Percentiles rank a stretch among this genome's conserved stretches.
Evolutionary conservation across 2,329 filamentous ascomycete genomes (phyloP).

Genomic region (Rutstroemia sp.): DNA sequence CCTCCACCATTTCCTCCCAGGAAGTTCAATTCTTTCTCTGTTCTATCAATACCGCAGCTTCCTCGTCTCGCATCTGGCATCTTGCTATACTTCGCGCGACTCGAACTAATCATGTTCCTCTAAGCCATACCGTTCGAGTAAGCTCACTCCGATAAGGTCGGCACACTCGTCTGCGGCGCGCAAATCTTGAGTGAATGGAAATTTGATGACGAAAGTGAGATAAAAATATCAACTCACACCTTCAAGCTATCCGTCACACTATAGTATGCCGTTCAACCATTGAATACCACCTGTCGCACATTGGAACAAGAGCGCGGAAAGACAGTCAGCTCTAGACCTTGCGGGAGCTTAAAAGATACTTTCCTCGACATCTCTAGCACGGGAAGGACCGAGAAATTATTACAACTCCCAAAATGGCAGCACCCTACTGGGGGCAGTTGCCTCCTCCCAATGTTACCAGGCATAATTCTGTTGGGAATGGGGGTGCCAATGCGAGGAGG

Average conservation of each 20-base stretch:
- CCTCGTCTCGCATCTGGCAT: background rate
- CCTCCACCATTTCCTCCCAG: constrained; percentile 4
- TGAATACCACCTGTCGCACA: background rate
- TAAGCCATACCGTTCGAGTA: background rate
- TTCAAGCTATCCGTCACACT: background rate
- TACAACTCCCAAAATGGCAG: constrained; percentile 10
- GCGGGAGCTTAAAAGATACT: background rate
- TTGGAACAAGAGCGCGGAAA: background rate
- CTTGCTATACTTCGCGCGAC: constrained; percentile 6
- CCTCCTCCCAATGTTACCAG: constrained; percentile 39
- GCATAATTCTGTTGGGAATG: constrained; percentile 32
- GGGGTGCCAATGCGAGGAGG: constrained; percentile 15
- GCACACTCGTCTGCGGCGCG: constrained; percentile 12
- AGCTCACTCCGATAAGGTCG: constrained; percentile 8
- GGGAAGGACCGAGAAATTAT: background rate
- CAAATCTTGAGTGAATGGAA: constrained; percentile 9
- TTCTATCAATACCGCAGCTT: background rate
- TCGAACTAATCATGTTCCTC: constrained; percentile 1
- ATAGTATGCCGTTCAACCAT: background rate
- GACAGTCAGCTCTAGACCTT: background rate
- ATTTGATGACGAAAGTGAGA: constrained; percentile 15
- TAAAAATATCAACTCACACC: constrained; percentile 5
- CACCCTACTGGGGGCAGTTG: constrained; percentile 49
- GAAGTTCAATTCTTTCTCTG: background rate
- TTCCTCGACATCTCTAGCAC: background rate